phyloP scores from a whole-genome alignment of 2,329 filamentous ascomycete genomes.

The Xylaria sp. region DNA sequence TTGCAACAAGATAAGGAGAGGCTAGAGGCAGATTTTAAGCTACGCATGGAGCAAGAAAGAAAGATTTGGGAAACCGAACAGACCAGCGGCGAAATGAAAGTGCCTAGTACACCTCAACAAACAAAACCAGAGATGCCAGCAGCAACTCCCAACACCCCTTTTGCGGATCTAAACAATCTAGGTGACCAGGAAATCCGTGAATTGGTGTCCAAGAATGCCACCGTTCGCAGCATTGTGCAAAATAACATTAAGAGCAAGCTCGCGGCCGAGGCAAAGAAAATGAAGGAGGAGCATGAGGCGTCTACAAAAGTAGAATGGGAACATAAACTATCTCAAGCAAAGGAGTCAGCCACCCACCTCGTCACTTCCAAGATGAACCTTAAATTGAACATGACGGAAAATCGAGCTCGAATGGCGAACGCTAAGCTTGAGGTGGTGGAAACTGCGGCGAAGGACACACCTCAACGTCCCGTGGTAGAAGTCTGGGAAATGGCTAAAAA shows the following conservation, averaged over 20 bases:
- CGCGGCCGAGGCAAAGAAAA: conserved; percentile 65
- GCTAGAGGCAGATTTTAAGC: conserved; percentile 58
- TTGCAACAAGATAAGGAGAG: conserved; percentile 69
- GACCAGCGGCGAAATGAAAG: conserved; percentile 27
- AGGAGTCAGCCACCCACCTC: conserved; percentile 71
- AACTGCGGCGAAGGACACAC: conserved; percentile 83
- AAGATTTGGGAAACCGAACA: conserved; percentile 41
- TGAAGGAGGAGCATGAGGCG: conserved; percentile 60
- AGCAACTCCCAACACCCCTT: conserved; percentile 40
- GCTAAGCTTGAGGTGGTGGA: conserved; percentile 81
- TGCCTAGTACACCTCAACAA: conserved; percentile 50
- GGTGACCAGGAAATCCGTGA: conserved; percentile 62
- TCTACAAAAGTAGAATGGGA: conserved; percentile 55
- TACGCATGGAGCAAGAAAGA: conserved; percentile 40
- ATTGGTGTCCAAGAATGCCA: conserved; percentile 61
- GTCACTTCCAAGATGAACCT: conserved; percentile 75
- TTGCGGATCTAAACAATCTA: conserved; percentile 54
- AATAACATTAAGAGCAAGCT: conserved; percentile 73
- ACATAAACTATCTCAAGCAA: conserved; percentile 58
- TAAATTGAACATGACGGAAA: conserved; percentile 80
- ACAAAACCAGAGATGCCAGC: conserved; percentile 45
- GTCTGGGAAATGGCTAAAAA: conserved; percentile 84
- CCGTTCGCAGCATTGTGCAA: conserved; percentile 62
- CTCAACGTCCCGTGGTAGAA: conserved; percentile 79
- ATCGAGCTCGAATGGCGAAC: conserved; percentile 64